Conservation (phyloP, 805 yeast genomes). For the Candida methanosorbosa region DNA sequence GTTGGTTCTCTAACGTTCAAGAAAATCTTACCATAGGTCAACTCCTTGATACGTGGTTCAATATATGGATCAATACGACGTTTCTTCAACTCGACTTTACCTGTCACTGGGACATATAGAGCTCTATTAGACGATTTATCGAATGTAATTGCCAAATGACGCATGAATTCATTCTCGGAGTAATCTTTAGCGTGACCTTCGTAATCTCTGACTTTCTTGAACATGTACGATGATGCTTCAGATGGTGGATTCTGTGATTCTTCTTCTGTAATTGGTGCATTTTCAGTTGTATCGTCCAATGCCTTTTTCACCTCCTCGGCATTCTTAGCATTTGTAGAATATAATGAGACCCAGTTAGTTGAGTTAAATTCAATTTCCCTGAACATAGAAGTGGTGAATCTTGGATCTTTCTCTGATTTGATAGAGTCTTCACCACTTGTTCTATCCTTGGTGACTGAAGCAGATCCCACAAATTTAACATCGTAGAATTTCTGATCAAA, state of each 20-base stretch:
- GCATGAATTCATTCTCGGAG: conserved; percentile 29
- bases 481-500: conserved; percentile 69
- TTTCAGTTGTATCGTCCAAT: conserved; percentile 40
- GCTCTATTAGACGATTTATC: conserved; percentile 49
- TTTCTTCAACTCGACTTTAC: conserved; percentile 75
- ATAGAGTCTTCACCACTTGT: conserved; percentile 23
- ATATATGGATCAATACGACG: conserved; percentile 63
- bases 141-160: conserved; percentile 65
- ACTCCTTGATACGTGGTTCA: conserved; percentile 44
- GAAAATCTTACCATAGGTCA: conserved; percentile 54
- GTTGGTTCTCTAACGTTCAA: conserved; percentile 65
- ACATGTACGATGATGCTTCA: conserved; percentile 36
- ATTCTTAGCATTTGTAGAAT: conserved; percentile 36
- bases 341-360: conserved; percentile 72
- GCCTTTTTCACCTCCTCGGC: conserved; percentile 33
- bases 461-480: conserved; percentile 54
- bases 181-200: conserved; percentile 54
- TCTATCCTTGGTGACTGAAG: conserved; percentile 33
- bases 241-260: conserved; percentile 28
- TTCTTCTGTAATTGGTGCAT: conserved; percentile 38
- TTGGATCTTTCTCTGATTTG: conserved; percentile 22
- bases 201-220: conserved; percentile 66
- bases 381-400: conserved; percentile 54
- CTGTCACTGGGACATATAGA: conserved; percentile 68
- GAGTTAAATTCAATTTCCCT: conserved; percentile 63